A percentile compares a stretch with the other conserved stretches of the same genome.
These are phyloP conservation scores for Fusarium pseudograminearum DNA, from an alignment of 2,329 filamentous ascomycete species.

Conservation along the genomic window DNA sequence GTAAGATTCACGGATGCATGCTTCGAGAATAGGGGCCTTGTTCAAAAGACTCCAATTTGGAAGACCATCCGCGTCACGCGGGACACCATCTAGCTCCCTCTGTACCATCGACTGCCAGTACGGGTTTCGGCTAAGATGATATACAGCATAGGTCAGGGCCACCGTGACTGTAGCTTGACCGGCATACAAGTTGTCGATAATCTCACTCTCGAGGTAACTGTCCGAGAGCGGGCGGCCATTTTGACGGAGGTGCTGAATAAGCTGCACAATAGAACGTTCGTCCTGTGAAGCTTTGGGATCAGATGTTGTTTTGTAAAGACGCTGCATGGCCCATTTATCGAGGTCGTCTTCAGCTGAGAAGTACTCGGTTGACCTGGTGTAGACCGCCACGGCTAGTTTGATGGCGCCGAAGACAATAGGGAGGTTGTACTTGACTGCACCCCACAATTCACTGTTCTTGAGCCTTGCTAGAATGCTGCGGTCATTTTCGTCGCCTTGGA, in stretches of 20 bases:
- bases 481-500: neutral
- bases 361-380: neutral
- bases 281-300: neutral
- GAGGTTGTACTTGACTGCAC: neutral
- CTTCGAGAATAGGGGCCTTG: neutral
- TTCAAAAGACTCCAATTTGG: neutral
- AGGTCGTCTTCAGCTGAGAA: neutral
- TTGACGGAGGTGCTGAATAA: neutral
- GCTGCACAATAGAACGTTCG: neutral
- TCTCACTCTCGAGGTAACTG: neutral
- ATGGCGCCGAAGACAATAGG: neutral
- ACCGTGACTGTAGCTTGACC: neutral
- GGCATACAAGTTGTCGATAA: conserved; percentile 1
- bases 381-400: neutral
- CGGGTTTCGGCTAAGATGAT: neutral
- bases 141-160: neutral
- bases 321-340: neutral
- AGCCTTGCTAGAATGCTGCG: neutral
- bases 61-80: neutral
- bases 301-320: neutral
- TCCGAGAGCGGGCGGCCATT: neutral
- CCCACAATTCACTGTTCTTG: neutral
- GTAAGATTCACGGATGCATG: neutral
- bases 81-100: neutral
- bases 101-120: neutral